A percentile compares a stretch with the other conserved stretches of the same genome.
Conservation (phyloP, 441 rosid genomes). For the Euphorbia neoarborescens region DNA sequence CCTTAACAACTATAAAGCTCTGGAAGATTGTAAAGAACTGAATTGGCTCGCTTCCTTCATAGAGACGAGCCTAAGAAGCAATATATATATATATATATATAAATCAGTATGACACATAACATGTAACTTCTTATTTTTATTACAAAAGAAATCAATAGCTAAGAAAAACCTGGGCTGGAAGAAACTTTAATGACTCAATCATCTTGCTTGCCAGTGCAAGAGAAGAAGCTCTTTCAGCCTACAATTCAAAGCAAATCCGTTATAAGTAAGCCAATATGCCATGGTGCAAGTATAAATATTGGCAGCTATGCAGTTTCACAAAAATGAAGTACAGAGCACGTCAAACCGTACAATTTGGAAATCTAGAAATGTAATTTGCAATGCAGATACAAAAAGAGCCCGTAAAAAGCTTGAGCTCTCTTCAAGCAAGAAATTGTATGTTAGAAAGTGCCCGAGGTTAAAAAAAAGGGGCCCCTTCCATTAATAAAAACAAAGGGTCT, state of each 20-base stretch:
- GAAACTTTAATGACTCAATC: slow-evolving; percentile 84
- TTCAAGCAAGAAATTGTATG: background rate
- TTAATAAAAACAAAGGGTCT: too few relatives aligned
- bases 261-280: slow-evolving; percentile 3
- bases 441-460: background rate
- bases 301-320: background rate
- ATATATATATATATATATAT: too few relatives aligned
- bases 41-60: slow-evolving; percentile 84
- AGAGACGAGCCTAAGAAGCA: slow-evolving; percentile 58
- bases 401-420: background rate
- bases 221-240: slow-evolving; percentile 83
- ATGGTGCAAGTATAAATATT: background rate
- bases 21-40: slow-evolving; percentile 90
- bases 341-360: too few relatives aligned
- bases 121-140: slow-evolving; percentile 12
- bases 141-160: slow-evolving; percentile 14
- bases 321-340: background rate
- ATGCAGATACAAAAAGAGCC: background rate
- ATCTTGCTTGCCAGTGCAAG: slow-evolving; percentile 67
- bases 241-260: slow-evolving; percentile 23
- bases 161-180: slow-evolving; percentile 61
- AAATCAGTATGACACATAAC: slow-evolving; percentile 13
- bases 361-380: background rate
- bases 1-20: slow-evolving; percentile 86
- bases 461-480: background rate